Conservation (phyloP, 768 basidiomycete species). For the Termitomyces titanicus region DNA sequence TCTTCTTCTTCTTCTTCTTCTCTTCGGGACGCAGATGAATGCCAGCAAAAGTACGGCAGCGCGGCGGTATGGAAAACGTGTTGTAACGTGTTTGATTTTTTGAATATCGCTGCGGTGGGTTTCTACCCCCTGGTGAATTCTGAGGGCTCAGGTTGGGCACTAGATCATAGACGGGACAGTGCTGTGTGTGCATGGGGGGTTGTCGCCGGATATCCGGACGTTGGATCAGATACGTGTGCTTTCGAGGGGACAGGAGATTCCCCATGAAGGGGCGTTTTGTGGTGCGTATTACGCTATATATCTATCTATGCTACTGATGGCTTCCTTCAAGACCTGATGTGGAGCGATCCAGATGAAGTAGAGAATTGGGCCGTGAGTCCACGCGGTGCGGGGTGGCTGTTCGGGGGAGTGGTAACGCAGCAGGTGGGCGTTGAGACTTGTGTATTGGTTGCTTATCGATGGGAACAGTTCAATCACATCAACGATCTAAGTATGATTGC, state of each 20-base stretch:
- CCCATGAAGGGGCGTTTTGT: constrained; percentile 98
- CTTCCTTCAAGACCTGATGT: constrained; percentile 82
- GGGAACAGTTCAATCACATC: constrained; percentile 80
- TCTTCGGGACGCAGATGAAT: constrained; percentile 64
- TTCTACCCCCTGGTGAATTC: no score
- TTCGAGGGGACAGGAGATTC: constrained; percentile 95
- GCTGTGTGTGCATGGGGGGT: constrained; percentile 92
- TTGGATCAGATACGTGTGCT: constrained; percentile 92
- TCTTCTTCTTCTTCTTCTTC: neutral
- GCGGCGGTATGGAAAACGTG: constrained; percentile 97
- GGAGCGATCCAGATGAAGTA: constrained; percentile 95
- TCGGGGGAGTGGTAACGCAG: constrained; percentile 80
- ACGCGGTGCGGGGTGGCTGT: constrained; percentile 93
- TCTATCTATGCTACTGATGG: neutral
- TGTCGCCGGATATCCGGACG: constrained; percentile 94
- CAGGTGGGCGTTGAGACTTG: constrained; percentile 49
- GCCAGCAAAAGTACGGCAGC: constrained; percentile 96
- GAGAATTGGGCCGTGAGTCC: constrained; percentile 97
- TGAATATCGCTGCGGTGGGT: constrained; percentile 91
- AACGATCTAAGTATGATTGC: constrained; percentile 87
- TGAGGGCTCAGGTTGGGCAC: no score
- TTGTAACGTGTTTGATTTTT: constrained; percentile 93
- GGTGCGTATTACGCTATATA: constrained; percentile 38
- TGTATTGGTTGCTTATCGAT: neutral
- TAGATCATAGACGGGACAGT: constrained; percentile 93